Evolutionary conservation across 148 eudicot species (phyloP), one percentile per base, ranked within the genome.

Genomic region (Vaccinium vitisidaea): DNA sequence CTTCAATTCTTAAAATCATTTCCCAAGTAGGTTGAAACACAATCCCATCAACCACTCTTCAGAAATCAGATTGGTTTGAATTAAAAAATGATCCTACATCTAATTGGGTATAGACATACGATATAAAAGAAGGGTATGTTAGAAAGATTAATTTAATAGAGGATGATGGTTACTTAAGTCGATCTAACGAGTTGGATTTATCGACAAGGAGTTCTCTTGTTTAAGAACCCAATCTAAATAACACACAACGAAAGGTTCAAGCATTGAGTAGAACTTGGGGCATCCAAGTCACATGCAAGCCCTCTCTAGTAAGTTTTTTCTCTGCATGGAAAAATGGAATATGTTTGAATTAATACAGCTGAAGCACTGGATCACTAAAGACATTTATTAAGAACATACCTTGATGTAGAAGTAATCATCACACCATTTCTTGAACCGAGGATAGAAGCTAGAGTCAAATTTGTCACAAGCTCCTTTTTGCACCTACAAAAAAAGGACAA

Each of bases 341-440:
- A 67, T 15, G 13, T 11, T 25, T 67, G 14, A 9, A n/a, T 32
- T 27, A 69, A 48, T 49, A 75, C 15, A 63, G 2, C 46, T 58
- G 54, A 70, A 58, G 55, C 83, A 75, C 25, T 19, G 8, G 49
- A 36, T 21, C 48, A 83, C 8, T 12, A 9, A 30, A 53, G n/a
- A 27, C 32, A 71, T 4, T 13, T 11, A 46, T 58, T 49, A 84
- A 54, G 84, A 27, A 78, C 85, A 81, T 84, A 95, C 99, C 99
- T 95, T 95, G 88, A 97, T 97, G 86, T 90, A 94, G 85, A 97
- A 95, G 88, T 97, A 97, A 84, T 97, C 98, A 88, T 95, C 99
- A 86, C 99, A 97, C 99, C 98, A 97, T 85, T 95, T 97, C 91
- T 97, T 97, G 92, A 97, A 97, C 77, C 94, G 98, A 67, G 99